A percentile compares a stretch with the other conserved stretches of the same genome.
These are phyloP conservation scores for Quercus lobata DNA, from an alignment of 331 rosid genomes.

Conservation along the genomic window DNA sequence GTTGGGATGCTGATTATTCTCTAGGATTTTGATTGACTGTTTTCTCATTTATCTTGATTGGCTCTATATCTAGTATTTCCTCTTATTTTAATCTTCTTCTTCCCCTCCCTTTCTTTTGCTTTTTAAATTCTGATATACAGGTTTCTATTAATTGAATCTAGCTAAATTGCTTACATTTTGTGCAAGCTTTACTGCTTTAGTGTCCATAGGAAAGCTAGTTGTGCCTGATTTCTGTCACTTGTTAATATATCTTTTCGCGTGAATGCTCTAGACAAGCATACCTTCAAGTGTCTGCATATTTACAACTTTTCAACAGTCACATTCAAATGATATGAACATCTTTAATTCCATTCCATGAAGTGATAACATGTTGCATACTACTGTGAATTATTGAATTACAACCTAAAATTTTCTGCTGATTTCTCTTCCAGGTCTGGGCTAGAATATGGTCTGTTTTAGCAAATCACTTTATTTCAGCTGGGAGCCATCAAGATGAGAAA, in stretches of 20 bases:
- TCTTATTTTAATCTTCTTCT: background rate
- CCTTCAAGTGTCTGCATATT: background rate
- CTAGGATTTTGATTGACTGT: background rate
- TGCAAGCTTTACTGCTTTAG: background rate
- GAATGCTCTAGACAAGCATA: background rate
- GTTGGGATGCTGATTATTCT: background rate
- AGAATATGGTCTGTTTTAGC: constrained; percentile 97
- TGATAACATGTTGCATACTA: constrained; percentile 7
- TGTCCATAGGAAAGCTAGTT: background rate
- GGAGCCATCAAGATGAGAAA: constrained; percentile 97
- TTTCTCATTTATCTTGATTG: background rate
- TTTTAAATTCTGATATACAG: background rate
- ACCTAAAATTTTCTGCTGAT: constrained; percentile 14
- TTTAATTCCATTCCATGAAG: background rate
- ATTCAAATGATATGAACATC: background rate
- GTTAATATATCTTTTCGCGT: too few species aligned
- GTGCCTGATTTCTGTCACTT: background rate
- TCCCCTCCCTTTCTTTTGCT: background rate
- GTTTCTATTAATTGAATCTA: background rate
- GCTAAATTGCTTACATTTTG: background rate
- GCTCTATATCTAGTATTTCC: background rate
- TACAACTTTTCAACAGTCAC: background rate
- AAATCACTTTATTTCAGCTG: constrained; percentile 94
- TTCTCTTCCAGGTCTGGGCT: constrained; percentile 92
- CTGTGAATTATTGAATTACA: background rate